A percentile compares a stretch with the other conserved stretches of the same genome.
Evolutionary conservation across 2,329 filamentous ascomycete species (phyloP).

Genomic region (Alternaria burnsii): DNA sequence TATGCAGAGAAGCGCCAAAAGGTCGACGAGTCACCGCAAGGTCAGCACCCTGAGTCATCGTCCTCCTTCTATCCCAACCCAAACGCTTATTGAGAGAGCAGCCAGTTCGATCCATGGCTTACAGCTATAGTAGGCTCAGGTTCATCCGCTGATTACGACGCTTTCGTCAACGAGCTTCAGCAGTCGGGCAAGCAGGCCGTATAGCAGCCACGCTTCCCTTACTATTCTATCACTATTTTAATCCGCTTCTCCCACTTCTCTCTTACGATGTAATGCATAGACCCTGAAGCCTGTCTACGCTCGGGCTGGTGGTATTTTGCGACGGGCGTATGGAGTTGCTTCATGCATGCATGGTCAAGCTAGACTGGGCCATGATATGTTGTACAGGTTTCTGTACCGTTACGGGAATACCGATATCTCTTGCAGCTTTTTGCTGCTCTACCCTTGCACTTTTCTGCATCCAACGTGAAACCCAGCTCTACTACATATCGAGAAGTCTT

Average conservation of each 20-base stretch:
- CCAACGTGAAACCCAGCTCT: background rate
- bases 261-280: conserved; percentile 31
- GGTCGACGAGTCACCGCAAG: conserved; percentile 44
- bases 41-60: conserved; percentile 40
- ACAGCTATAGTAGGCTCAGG: conserved; percentile 30
- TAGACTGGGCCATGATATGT: background rate
- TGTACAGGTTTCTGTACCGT: background rate
- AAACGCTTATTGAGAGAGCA: conserved; percentile 45
- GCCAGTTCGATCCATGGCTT: conserved; percentile 38
- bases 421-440: background rate
- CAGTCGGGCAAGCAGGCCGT: conserved; percentile 24
- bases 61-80: conserved; percentile 30
- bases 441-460: background rate
- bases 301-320: conserved; percentile 22
- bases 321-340: conserved; percentile 26
- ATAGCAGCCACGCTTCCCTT: conserved; percentile 11
- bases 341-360: background rate
- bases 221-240: conserved; percentile 1
- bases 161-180: conserved; percentile 32
- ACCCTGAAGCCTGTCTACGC: conserved; percentile 24
- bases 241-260: conserved; percentile 7
- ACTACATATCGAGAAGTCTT: background rate
- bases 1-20: conserved; percentile 50
- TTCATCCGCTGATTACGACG: conserved; percentile 25
- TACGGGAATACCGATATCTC: background rate